phyloP scores from a whole-genome alignment of 73 alveolate genomes.

The Paraurostyla sp. region DNA sequence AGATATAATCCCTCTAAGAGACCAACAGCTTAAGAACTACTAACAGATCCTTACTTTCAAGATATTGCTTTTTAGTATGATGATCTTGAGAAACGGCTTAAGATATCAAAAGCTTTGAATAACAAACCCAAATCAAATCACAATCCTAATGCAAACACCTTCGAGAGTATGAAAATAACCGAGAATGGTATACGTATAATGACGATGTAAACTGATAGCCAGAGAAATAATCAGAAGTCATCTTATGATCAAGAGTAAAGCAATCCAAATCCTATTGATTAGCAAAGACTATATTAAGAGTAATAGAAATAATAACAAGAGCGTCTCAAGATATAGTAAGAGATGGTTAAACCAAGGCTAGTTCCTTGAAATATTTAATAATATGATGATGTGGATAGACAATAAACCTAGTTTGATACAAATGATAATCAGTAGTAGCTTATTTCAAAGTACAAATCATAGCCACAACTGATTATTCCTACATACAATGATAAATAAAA shows the following conservation, averaged over 20 bases:
- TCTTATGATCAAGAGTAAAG: neutral
- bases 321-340: too few species aligned
- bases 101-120: neutral
- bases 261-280: too few species aligned
- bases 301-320: too few species aligned
- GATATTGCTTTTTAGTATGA: constrained; percentile 2
- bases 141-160: too few species aligned
- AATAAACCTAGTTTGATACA: too few species aligned
- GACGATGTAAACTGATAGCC: neutral
- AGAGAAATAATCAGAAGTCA: neutral
- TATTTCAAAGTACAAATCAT: neutral
- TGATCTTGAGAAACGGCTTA: neutral
- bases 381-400: too few species aligned
- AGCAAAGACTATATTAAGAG: too few species aligned
- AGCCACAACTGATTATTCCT: neutral
- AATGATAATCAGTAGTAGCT: too few species aligned
- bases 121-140: constrained; percentile 22
- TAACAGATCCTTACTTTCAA: constrained; percentile 74
- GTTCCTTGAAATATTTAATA: too few species aligned
- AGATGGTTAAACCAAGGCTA: too few species aligned
- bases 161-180: constrained; percentile 46
- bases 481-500: neutral
- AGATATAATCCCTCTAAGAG: constrained; percentile 78
- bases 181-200: constrained; percentile 14
- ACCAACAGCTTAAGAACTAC: constrained; percentile 76